Percentiles rank a stretch among this genome's conserved stretches.
Evolutionary conservation across 495 filamentous ascomycete genomes (phyloP).

Genomic region (Trichoderma parareesei): DNA sequence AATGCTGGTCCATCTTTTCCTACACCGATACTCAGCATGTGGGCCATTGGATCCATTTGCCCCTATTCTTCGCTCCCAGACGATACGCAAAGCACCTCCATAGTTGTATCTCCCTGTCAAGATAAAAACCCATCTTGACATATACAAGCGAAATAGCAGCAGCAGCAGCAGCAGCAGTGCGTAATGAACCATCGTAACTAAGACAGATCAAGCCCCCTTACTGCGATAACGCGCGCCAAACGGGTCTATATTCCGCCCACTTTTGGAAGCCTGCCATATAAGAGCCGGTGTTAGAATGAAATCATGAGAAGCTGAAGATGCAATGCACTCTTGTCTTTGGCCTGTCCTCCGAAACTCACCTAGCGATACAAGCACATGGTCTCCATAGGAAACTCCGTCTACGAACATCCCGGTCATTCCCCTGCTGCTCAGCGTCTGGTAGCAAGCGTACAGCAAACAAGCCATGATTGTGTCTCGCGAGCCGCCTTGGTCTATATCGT

Average conservation of each 20-base stretch:
- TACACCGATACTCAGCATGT: background rate
- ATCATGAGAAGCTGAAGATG: background rate
- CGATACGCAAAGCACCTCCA: no score
- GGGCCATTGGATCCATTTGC: background rate
- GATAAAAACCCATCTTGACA: no score
- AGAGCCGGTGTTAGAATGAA: background rate
- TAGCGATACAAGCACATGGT: conserved; percentile 38
- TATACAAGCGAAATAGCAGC: no score
- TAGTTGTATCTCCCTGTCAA: no score
- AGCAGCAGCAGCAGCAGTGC: no score
- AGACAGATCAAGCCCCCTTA: background rate
- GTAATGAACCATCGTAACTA: background rate
- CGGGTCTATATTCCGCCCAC: conserved; percentile 41
- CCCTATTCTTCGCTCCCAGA: background rate
- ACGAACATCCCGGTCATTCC: conserved; percentile 37
- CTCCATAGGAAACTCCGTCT: conserved; percentile 35
- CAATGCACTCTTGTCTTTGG: background rate
- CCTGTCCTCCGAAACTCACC: conserved; percentile 23
- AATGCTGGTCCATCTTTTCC: background rate
- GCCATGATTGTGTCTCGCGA: conserved; percentile 37
- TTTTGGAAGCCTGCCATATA: conserved; percentile 36
- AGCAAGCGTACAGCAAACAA: conserved; percentile 37
- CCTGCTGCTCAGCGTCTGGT: conserved; percentile 26
- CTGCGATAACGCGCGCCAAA: conserved; percentile 31
- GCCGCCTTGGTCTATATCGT: conserved; percentile 24